phyloP scores from a whole-genome alignment of 108 stramenopile species.

The Epithemia pelagica region DNA sequence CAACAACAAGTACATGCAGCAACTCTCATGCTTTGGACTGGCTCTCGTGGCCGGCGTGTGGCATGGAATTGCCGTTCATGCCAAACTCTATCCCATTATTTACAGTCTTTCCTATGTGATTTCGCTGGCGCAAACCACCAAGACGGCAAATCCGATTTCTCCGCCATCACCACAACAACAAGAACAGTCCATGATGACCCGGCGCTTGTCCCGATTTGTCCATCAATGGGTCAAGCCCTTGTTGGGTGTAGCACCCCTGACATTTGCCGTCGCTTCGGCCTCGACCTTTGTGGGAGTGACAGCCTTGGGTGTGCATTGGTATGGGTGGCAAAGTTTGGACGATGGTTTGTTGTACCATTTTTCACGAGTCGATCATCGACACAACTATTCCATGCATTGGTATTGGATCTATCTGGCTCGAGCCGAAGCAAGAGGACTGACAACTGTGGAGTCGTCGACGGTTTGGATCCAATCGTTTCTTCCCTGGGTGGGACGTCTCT shows the following conservation, averaged over 20 bases:
- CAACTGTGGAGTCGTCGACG: constrained; percentile 11
- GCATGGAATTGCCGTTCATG: constrained; percentile 80
- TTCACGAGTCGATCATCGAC: constrained; percentile 87
- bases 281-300: constrained; percentile 50
- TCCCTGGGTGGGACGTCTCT: constrained; percentile 28
- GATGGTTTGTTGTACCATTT: constrained; percentile 94
- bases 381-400: constrained; percentile 64
- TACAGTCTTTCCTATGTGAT: constrained; percentile 77
- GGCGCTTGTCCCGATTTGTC: constrained; percentile 19
- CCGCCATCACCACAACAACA: too few relatives aligned
- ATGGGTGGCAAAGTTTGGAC: constrained; percentile 73
- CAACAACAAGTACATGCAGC: background rate
- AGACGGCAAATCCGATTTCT: background rate
- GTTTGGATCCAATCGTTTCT: background rate
- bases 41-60: constrained; percentile 58
- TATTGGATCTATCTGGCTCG: constrained; percentile 87
- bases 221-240: constrained; percentile 30
- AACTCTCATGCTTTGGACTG: background rate
- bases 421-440: constrained; percentile 19
- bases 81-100: constrained; percentile 82
- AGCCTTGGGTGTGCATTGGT: constrained; percentile 39
- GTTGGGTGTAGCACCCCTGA: constrained; percentile 21
- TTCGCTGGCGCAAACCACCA: constrained; percentile 30
- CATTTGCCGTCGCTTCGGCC: constrained; percentile 61
- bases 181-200: background rate